Evolutionary conservation across 169 alveolate genomes (phyloP), one percentile per base, ranked within the genome.

Genomic region (Cryptosporidium bovis): DNA sequence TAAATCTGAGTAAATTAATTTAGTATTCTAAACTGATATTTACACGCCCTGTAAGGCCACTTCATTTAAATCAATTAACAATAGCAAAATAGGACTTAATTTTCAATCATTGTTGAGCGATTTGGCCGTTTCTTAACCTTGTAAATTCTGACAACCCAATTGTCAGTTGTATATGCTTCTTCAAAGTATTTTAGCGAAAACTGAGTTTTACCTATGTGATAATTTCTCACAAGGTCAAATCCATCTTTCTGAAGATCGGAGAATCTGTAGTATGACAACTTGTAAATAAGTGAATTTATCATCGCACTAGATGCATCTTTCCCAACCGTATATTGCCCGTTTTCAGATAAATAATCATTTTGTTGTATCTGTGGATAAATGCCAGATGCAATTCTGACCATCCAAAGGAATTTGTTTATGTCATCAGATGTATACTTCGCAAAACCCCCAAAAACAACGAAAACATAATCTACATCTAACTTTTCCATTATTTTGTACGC

Each of bases 131-230:
- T 82, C 48, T 92, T 90, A 34, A 94, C 97, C 68, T 94, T 95
- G 94, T 96, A 98, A 46, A 98, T 96, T 82, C 99, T 96, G 56
- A 97, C 99, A 55, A 98, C 95, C 99, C 99, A 97, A 77, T 96
- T 94, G 83, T 95, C 97, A 12, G 99, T 93, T 15, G 99, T 98
- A 92, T 93, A 97, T 1, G 97, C 99, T 91, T 98, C 99, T 85
- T 93, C 96, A 89, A 98, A 97, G 89, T 96, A 94, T 33, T 87
- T 93, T 29, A 97, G 92, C 66, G 95, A 92, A 68, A 93, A 91
- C 55, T 93, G 92, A 82, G 91, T 91, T 55, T 83, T 94, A 58
- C 93, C 96, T 66, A 94, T 92, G 89, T 71, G 87, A 91, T 53
- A 66, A 69, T 69, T 91, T 93, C 68, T 92, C n/a, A 95, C 97